phyloP scores from a whole-genome alignment of 1,284 basidiomycete species.

The Ganoderma multipileum region DNA sequence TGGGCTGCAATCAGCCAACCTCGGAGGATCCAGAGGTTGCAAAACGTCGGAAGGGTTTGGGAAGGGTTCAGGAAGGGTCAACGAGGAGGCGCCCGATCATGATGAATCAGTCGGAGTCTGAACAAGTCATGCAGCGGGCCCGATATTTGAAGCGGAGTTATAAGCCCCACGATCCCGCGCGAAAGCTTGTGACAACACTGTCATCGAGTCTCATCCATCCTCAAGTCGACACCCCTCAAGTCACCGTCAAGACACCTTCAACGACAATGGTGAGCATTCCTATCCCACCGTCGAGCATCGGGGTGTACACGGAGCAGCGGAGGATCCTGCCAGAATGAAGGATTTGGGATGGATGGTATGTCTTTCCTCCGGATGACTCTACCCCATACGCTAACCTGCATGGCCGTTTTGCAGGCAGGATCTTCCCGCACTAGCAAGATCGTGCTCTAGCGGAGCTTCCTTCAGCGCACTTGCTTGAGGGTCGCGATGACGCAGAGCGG shows the following conservation, averaged over 20 bases:
- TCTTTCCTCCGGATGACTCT: constrained; percentile 48
- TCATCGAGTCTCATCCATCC: constrained; percentile 38
- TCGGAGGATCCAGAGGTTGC: no score
- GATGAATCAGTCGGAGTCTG: not conserved
- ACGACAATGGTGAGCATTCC: constrained; percentile 55
- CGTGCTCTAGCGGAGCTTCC: constrained; percentile 38
- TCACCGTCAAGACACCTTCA: constrained; percentile 32
- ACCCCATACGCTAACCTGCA: constrained; percentile 23
- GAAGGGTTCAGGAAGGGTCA: no score
- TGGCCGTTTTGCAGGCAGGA: constrained; percentile 22
- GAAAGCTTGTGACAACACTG: constrained; percentile 19
- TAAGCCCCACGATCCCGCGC: not conserved
- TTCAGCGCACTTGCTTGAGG: constrained; percentile 2
- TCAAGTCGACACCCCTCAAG: constrained; percentile 40
- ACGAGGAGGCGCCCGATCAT: not conserved
- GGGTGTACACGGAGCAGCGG: constrained; percentile 44
- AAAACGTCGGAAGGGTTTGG: no score
- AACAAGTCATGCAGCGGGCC: not conserved
- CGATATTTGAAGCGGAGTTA: constrained; percentile 17
- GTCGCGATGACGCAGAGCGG: constrained; percentile 39
- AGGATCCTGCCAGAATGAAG: constrained; percentile 32
- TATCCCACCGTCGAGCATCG: constrained; percentile 24
- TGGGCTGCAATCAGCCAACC: not conserved
- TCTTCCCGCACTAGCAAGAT: constrained; percentile 36
- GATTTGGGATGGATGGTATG: constrained; percentile 62